A percentile compares a stretch with the other conserved stretches of the same genome.
Conservation (phyloP, 129 eudicot genomes). For the Flaveria robusta region DNA sequence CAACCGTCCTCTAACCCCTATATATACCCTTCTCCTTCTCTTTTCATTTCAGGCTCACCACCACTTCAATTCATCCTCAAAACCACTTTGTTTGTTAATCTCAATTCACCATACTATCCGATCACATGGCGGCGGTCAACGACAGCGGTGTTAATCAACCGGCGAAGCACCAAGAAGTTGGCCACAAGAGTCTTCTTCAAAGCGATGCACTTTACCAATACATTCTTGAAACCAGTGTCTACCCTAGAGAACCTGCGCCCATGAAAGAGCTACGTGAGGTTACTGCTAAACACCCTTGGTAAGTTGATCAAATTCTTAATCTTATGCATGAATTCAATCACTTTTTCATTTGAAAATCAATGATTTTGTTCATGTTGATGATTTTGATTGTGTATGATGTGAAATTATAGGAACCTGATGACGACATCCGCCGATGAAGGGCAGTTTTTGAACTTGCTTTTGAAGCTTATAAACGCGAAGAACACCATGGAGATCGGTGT, state of each 20-base stretch:
- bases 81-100: background rate
- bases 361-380: background rate
- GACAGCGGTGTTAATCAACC: slow-evolving; percentile 35
- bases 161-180: slow-evolving; percentile 57
- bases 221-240: slow-evolving; percentile 63
- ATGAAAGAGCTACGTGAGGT: slow-evolving; percentile 65
- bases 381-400: slow-evolving; percentile 10
- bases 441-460: slow-evolving; percentile 52
- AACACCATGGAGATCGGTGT: slow-evolving; percentile 65
- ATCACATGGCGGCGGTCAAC: slow-evolving; percentile 42
- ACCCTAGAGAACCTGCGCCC: slow-evolving; percentile 61
- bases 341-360: no score
- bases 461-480: slow-evolving; percentile 57
- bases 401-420: slow-evolving; percentile 50
- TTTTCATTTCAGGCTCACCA: slow-evolving; percentile 25
- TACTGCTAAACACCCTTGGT: slow-evolving; percentile 66
- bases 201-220: slow-evolving; percentile 68
- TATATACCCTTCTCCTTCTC: slow-evolving; percentile 15
- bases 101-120: background rate
- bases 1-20: slow-evolving; percentile 30
- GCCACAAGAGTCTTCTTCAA: slow-evolving; percentile 66
- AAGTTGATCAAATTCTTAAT: background rate
- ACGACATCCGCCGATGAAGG: slow-evolving; percentile 69
- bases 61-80: slow-evolving; percentile 3
- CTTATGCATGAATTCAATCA: background rate